phyloP scores from a whole-genome alignment of 1,284 basidiomycete species.

The Cystobasidium pallidum region DNA sequence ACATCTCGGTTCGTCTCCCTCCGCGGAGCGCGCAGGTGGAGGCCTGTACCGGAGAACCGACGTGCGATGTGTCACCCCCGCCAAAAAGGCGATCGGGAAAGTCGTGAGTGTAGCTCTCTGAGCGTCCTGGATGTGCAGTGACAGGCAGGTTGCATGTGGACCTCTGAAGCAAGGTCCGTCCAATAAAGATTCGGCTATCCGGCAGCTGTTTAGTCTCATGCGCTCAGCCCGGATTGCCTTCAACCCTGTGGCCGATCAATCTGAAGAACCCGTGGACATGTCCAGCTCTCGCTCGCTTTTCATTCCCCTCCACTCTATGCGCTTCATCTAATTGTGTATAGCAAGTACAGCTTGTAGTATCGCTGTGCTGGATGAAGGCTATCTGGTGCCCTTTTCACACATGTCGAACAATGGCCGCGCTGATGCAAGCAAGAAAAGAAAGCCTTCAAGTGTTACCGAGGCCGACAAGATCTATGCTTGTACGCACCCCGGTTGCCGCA shows the following conservation, averaged over 20 bases:
- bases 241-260: no score
- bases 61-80: neutral
- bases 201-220: no score
- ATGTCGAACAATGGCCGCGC: neutral
- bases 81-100: neutral
- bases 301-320: neutral
- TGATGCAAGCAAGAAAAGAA: constrained; percentile 17
- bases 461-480: constrained; percentile 24
- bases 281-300: neutral
- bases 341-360: neutral
- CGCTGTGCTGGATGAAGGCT: neutral
- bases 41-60: no score
- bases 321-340: neutral
- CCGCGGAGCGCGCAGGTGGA: no score
- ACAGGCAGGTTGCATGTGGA: neutral
- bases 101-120: neutral
- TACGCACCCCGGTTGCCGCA: constrained; percentile 25
- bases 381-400: no score
- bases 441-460: constrained; percentile 4
- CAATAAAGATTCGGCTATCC: no score
- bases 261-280: neutral
- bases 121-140: neutral
- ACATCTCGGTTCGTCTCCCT: no score
- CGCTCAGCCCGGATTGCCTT: no score
- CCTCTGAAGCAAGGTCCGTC: no score